Conservation (phyloP, 805 yeast species). For the Clavispora fructus region DNA sequence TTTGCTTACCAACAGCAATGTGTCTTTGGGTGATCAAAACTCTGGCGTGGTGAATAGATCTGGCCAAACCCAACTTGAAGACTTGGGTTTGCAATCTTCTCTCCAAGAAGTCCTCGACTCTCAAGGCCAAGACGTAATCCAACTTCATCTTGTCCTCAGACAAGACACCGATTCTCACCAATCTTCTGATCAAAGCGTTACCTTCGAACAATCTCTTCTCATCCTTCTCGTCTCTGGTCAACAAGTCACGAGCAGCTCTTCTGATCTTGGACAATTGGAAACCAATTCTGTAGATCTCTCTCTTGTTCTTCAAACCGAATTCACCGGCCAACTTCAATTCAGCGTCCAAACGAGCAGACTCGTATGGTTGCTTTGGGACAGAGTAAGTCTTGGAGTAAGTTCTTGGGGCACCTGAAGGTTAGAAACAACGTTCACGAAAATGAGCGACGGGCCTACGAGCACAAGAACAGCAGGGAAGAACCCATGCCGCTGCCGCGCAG, state of each 20-base stretch:
- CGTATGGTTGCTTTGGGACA: constrained; percentile 99
- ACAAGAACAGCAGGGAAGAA: not conserved
- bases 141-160: constrained; percentile 99
- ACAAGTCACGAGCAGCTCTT: constrained; percentile 99
- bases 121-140: constrained; percentile 98
- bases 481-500: not conserved
- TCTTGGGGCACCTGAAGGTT: constrained; percentile 87
- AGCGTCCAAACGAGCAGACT: constrained; percentile 98
- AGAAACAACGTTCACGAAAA: constrained; percentile 11
- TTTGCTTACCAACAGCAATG: constrained; percentile 99
- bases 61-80: constrained; percentile 98
- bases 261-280: constrained; percentile 99
- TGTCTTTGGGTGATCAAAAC: constrained; percentile 98
- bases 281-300: constrained; percentile 99
- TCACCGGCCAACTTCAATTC: constrained; percentile 99
- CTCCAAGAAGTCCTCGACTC: constrained; percentile 98
- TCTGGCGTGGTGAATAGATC: constrained; percentile 99
- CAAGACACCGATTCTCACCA: constrained; percentile 97
- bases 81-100: constrained; percentile 99
- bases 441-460: not conserved
- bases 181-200: constrained; percentile 99
- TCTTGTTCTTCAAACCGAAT: constrained; percentile 99
- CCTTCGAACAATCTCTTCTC: constrained; percentile 99
- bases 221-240: constrained; percentile 99
- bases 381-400: constrained; percentile 99